phyloP scores from a whole-genome alignment of 306 rosid species.

The Gynostemma pentaphyllum region DNA sequence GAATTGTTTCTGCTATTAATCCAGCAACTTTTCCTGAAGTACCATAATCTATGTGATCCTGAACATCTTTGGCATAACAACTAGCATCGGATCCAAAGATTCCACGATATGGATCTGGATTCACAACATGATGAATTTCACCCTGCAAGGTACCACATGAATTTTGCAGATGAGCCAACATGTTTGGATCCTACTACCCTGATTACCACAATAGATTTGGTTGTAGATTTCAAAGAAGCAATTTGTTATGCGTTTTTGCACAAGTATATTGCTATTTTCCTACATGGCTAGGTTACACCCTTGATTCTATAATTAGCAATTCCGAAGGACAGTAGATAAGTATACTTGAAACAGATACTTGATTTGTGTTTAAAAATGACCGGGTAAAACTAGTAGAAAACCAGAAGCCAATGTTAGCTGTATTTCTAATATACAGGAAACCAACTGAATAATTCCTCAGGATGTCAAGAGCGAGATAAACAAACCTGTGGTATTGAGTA shows the following conservation, averaged over 20 bases:
- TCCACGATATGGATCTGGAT: constrained; percentile 87
- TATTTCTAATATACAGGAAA: background rate
- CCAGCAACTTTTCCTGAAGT: constrained; percentile 79
- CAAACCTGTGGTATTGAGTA: constrained; percentile 84
- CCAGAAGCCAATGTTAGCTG: background rate
- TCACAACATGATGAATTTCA: constrained; percentile 70
- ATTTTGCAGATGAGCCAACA: background rate
- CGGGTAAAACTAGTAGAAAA: background rate
- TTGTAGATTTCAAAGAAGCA: background rate
- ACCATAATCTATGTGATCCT: constrained; percentile 76
- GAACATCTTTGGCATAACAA: constrained; percentile 62
- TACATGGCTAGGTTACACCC: background rate
- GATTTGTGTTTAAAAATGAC: background rate
- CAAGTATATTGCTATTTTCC: background rate
- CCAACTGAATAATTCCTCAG: background rate
- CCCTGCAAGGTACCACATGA: constrained; percentile 36
- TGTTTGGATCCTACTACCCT: background rate
- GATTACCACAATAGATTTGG: background rate
- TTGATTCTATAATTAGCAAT: background rate
- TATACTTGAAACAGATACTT: background rate
- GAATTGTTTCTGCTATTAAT: constrained; percentile 81
- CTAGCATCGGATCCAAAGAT: constrained; percentile 56
- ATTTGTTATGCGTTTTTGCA: background rate
- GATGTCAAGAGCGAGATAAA: background rate
- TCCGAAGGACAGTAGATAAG: background rate